These are phyloP conservation scores for Cichorium intybus DNA, from an alignment of 140 eudicot genomes.

Conservation along the genomic window DNA sequence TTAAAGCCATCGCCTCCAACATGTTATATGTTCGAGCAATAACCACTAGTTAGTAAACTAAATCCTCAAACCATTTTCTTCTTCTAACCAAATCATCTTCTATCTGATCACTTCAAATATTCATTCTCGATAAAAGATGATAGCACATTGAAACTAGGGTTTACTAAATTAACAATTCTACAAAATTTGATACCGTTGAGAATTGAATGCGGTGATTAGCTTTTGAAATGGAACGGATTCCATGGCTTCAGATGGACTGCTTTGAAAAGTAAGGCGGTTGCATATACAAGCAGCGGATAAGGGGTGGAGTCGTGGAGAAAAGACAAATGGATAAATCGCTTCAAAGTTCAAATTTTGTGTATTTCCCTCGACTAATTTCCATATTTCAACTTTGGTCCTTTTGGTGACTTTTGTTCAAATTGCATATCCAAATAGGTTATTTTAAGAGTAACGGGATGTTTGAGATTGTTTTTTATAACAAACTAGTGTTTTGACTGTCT, in stretches of 20 bases:
- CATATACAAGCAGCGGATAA: constrained; percentile 14
- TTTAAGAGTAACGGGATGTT: too few species aligned
- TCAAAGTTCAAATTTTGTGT: background rate
- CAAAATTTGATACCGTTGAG: constrained; percentile 17
- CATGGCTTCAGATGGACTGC: constrained; percentile 17
- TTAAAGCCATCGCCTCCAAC: background rate
- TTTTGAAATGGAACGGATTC: constrained; percentile 20
- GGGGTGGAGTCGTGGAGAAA: background rate
- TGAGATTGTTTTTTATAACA: too few species aligned
- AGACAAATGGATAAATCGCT: constrained; percentile 15
- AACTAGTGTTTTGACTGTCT: too few species aligned
- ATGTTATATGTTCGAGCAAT: background rate
- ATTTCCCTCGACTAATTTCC: background rate
- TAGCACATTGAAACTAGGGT: background rate
- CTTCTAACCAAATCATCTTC: background rate
- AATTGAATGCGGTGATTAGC: constrained; percentile 4
- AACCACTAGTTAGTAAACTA: background rate
- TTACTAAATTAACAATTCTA: background rate
- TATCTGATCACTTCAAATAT: background rate
- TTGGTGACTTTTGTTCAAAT: background rate
- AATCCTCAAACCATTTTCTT: background rate
- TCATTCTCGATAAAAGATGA: background rate
- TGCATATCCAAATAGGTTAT: too few species aligned
- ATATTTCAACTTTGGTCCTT: background rate
- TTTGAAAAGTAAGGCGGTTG: constrained; percentile 3